Base-by-base conservation (phyloP, 2,329 filamentous ascomycete genomes). In the Colletotrichum cuscutae region DNA sequence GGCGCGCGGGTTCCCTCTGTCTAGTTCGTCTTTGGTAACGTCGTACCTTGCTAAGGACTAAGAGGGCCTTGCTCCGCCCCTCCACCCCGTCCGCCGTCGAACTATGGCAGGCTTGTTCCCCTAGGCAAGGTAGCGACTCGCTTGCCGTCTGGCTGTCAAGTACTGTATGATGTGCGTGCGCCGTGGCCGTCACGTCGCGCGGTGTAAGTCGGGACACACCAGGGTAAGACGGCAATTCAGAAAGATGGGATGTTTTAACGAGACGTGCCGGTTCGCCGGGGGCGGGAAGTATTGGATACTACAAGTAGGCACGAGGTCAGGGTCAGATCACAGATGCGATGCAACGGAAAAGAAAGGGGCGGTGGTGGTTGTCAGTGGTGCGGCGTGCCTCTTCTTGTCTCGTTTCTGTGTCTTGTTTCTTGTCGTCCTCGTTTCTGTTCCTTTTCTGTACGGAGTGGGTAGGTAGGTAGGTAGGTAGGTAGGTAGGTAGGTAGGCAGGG, bases 51-150 rank as follows among this genome's bases (percentile, higher is more conserved):
- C 62, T 57, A 65, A 28, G 62, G 30, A 37, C 28, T 11, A 24
- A 22, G n/a, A 15, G 62, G 22, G n/a, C 24, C 12, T 56, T n/a
- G 49, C 42, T 52, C 68, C 68, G 57, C 68, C 52, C 63, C 64
- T 60, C 57, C 46, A 28, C 60, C 57, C 56, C 54, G 54, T 67
- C 68, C 37, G 61, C 61, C 42, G n/a, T 30, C 68, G 30, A 19
- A 52, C 13, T 52, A 64, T n/a, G 15, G 28, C 46, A 35, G 32
- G 32, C 32, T 35, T 35, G 11, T 30, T 30, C 28, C 28, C 28
- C 11, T 12, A 35, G 32, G 32, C 32, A 12, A 35, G 11, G 35
- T 37, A 42, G 42, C 15, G 42, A 46, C 5, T 46, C 42, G 42
- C 42, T 46, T 46, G 42, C 19, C 42, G 42, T n/a, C 8, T 46